Evolutionary conservation across 1,139 yeast genomes (phyloP), one percentile per base, ranked within the genome.

Genomic region (Maudiozyma humilis): DNA sequence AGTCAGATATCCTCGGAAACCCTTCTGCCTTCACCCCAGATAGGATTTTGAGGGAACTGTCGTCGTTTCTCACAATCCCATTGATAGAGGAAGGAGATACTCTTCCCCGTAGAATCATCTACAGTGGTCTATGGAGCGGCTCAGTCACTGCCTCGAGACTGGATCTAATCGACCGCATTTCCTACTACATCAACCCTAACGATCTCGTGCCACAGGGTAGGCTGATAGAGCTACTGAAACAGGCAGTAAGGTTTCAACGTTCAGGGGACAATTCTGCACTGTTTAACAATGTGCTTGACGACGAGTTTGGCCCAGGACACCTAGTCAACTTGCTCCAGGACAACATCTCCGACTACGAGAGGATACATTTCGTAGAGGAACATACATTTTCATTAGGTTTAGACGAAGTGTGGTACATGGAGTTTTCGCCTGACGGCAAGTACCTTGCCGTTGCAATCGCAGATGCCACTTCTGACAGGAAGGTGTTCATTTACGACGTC

Each of bases 341-440:
- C 40, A 56, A 59, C 37, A 45, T 47, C 13, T 49, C 59, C 4
- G 50, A 52, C 27, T 53, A 51, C 23, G 50, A 49, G 23, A 50
- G 53, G 20, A 51, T 59, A 17, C 45, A 50, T 17, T 59, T 60
- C 44, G 47, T 45, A n/a, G 59, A 48, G 20, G 50, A 68, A 2
- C 67, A 68, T 41, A 61, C 69, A 0, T 54, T 87, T 18, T 58
- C 66, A 2, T 69, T 71, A 42, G 93, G 85, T 57, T 65, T 69
- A 0, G 79, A 82, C 53, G 96, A 89, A 60, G 93, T 86, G 4
- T 89, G 96, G 96, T 82, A 72, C 56, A 70, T 83, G 14, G 76
- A 76, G 47, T 88, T 86, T 58, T 82, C 93, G 2, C 86, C 88
- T 35, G 73, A 75, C 64, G 96, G 96, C 1, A 71, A 70, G 47